Percentiles rank a stretch among this genome's conserved stretches.
phyloP scores from a whole-genome alignment of 305 asterid genomes.

The Lippia alba region DNA sequence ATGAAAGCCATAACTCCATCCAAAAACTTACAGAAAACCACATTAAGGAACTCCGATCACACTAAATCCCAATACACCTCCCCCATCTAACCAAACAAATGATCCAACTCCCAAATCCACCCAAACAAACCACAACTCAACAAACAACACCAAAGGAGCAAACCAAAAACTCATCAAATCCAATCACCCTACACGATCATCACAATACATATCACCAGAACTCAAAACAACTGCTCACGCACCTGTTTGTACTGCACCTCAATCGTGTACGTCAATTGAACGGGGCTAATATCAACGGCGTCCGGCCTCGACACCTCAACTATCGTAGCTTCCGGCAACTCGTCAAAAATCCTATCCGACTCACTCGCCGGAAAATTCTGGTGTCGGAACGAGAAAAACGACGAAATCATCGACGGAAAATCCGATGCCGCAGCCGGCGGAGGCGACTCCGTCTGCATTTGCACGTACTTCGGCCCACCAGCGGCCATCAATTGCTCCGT shows the following conservation, averaged over 20 bases:
- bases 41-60: background rate
- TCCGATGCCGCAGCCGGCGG: conserved; percentile 47
- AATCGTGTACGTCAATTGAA: conserved; percentile 86
- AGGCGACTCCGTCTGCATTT: conserved; percentile 60
- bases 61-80: conserved; percentile 1
- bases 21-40: background rate
- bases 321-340: conserved; percentile 85
- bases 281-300: conserved; percentile 90
- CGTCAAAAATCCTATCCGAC: conserved; percentile 76
- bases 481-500: conserved; percentile 73
- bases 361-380: conserved; percentile 40
- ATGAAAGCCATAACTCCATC: background rate
- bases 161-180: background rate
- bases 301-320: conserved; percentile 92
- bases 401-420: conserved; percentile 52
- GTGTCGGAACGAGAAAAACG: conserved; percentile 58
- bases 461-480: conserved; percentile 57
- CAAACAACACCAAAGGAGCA: background rate
- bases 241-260: conserved; percentile 83
- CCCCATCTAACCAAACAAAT: conserved; percentile 1
- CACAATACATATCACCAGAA: conserved; percentile 7
- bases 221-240: background rate
- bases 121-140: background rate
- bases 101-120: conserved; percentile 1
- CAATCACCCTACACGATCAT: conserved; percentile 9